phyloP scores from a whole-genome alignment of 768 basidiomycete genomes.

The Boletus insuetus region DNA sequence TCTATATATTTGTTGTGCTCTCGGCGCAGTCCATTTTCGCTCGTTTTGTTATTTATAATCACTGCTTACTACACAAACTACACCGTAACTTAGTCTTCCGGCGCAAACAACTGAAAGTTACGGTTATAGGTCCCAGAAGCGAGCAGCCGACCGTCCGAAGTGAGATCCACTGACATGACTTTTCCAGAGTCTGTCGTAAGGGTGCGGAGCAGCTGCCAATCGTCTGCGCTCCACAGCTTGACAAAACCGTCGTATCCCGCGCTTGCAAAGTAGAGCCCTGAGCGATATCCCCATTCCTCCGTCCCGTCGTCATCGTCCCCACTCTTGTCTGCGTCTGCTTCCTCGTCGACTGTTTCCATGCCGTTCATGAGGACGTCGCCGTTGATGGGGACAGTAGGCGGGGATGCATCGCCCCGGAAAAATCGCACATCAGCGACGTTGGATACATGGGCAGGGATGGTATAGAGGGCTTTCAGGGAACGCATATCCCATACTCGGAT shows the following conservation, averaged over 20 bases:
- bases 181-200: constrained; percentile 95
- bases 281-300: constrained; percentile 78
- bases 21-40: constrained; percentile 7
- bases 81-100: constrained; percentile 56
- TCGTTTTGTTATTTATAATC: constrained; percentile 32
- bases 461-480: constrained; percentile 87
- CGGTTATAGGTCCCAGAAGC: constrained; percentile 92
- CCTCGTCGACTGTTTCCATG: constrained; percentile 33
- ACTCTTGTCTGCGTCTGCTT: constrained; percentile 26
- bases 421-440: constrained; percentile 96
- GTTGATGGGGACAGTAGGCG: constrained; percentile 41
- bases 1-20: constrained; percentile 12
- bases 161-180: constrained; percentile 96
- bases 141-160: constrained; percentile 76
- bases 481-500: constrained; percentile 99
- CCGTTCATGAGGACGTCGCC: constrained; percentile 52
- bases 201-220: constrained; percentile 90
- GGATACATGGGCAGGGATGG: constrained; percentile 93
- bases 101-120: constrained; percentile 90
- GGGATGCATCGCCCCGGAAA: constrained; percentile 65
- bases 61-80: constrained; percentile 14
- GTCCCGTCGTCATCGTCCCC: constrained; percentile 25
- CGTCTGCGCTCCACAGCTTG: constrained; percentile 96
- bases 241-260: constrained; percentile 94
- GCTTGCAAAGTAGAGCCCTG: constrained; percentile 90